Evolutionary conservation across 73 alveolate genomes (phyloP).

Genomic region (Paraurostyla sp.): DNA sequence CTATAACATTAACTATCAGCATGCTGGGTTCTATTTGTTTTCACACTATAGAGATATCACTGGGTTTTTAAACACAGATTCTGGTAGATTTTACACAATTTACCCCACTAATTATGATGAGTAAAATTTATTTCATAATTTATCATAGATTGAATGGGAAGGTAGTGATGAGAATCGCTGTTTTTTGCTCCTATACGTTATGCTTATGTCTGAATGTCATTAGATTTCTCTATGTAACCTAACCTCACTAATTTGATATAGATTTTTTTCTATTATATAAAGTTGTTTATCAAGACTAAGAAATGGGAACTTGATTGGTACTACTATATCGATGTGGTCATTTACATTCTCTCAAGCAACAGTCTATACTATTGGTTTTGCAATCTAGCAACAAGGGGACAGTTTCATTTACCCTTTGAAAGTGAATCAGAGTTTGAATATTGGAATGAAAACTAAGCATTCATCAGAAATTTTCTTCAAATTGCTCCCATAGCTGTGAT

Average conservation of each 20-base stretch:
- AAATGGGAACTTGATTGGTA: constrained; percentile 43
- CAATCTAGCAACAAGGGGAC: not conserved
- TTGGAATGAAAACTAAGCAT: constrained; percentile 17
- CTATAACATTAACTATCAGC: constrained; percentile 37
- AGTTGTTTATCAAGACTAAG: not conserved
- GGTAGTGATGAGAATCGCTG: constrained; percentile 20
- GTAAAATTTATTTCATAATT: not conserved
- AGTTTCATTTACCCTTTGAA: constrained; percentile 6
- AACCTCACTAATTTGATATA: not conserved
- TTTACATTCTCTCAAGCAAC: not conserved
- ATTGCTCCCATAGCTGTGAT: constrained; percentile 31
- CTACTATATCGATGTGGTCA: not conserved
- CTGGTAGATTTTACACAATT: constrained; percentile 28
- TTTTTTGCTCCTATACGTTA: not conserved
- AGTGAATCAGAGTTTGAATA: constrained; percentile 3
- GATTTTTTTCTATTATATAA: not conserved
- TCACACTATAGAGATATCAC: constrained; percentile 11
- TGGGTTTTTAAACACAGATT: constrained; percentile 3
- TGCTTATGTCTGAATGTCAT: not conserved
- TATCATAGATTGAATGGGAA: not conserved
- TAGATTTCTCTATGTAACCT: constrained; percentile 28
- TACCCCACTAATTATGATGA: constrained; percentile 42
- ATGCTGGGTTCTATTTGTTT: constrained; percentile 30
- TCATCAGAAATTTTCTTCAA: not conserved
- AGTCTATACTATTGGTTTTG: constrained; percentile 24